These are phyloP conservation scores for Trichosanthes cucumerina DNA, from an alignment of 306 rosid species.

Conservation along the genomic window DNA sequence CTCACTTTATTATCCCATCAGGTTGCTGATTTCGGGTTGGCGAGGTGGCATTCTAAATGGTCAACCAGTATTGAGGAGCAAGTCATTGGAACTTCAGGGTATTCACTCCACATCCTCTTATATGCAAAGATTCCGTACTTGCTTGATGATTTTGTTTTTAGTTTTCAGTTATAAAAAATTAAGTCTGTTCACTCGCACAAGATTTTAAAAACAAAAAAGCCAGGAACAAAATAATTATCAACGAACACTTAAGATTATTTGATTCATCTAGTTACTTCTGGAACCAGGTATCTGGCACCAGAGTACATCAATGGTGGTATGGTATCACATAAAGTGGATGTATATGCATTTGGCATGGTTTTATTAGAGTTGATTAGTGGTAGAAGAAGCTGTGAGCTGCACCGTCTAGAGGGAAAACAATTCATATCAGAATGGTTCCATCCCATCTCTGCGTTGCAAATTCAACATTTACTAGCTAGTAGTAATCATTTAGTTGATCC, in stretches of 20 bases:
- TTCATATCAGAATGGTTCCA: constrained; percentile 51
- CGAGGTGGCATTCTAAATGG: constrained; percentile 85
- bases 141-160: not conserved
- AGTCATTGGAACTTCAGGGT: constrained; percentile 67
- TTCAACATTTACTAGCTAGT: constrained; percentile 38
- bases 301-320: constrained; percentile 67
- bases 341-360: constrained; percentile 82
- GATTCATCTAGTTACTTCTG: constrained; percentile 14
- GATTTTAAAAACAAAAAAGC: not conserved
- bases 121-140: not conserved
- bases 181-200: not conserved
- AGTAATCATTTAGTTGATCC: constrained; percentile 46
- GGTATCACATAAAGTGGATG: constrained; percentile 73
- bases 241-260: not conserved
- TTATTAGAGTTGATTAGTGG: constrained; percentile 70
- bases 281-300: constrained; percentile 79
- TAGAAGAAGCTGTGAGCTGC: constrained; percentile 49
- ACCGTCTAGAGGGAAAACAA: constrained; percentile 34
- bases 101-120: constrained; percentile 9
- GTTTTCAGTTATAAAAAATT: not conserved
- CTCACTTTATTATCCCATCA: constrained; percentile 13
- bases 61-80: constrained; percentile 45
- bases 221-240: not conserved
- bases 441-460: constrained; percentile 40
- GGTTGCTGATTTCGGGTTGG: constrained; percentile 96